Conservation (phyloP, 805 yeast species). For the Hanseniaspora jakobsenii region DNA sequence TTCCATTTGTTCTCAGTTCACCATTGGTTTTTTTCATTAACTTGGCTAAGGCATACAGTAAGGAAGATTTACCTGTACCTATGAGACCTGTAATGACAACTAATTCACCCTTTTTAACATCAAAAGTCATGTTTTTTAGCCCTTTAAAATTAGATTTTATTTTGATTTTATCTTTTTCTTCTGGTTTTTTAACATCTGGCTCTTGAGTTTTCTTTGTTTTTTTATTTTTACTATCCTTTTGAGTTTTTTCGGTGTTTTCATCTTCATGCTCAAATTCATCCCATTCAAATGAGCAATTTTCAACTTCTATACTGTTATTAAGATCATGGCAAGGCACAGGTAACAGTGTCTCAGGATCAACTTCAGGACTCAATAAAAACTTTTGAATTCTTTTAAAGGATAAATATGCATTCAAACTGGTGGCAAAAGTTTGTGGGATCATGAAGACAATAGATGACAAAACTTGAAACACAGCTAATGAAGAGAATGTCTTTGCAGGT, state of each 20-base stretch:
- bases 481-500: slow-evolving; percentile 53
- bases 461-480: slow-evolving; percentile 46
- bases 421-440: slow-evolving; percentile 49
- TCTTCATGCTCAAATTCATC: slow-evolving; percentile 22
- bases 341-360: slow-evolving; percentile 17
- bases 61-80: slow-evolving; percentile 39
- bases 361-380: slow-evolving; percentile 31
- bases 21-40: slow-evolving; percentile 32
- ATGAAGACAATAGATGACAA: slow-evolving; percentile 44
- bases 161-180: neutral
- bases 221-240: neutral
- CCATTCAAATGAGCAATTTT: slow-evolving; percentile 51
- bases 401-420: slow-evolving; percentile 42
- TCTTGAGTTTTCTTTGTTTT: too few species aligned
- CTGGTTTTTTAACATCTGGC: neutral
- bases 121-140: slow-evolving; percentile 32
- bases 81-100: slow-evolving; percentile 57
- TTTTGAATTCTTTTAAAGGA: slow-evolving; percentile 39
- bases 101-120: slow-evolving; percentile 45
- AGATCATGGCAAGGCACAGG: slow-evolving; percentile 16
- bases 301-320: slow-evolving; percentile 36
- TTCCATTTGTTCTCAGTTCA: slow-evolving; percentile 33
- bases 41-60: slow-evolving; percentile 52
- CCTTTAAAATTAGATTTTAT: slow-evolving; percentile 14
- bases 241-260: neutral